phyloP scores from a whole-genome alignment of 805 yeast genomes.

The Candida nitratophila region DNA sequence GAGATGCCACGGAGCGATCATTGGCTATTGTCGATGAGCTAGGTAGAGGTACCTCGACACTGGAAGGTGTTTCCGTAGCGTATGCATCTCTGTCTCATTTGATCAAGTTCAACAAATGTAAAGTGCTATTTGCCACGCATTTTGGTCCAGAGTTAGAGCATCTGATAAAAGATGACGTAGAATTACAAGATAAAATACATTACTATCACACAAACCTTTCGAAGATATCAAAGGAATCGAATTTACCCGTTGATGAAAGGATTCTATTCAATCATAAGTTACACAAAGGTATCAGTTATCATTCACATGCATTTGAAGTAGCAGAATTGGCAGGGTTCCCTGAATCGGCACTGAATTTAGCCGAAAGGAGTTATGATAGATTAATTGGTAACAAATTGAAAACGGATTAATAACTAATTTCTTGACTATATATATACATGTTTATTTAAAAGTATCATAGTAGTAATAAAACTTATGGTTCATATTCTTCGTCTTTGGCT shows the following conservation, averaged over 20 bases:
- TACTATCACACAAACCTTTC: constrained; percentile 17
- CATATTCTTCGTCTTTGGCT: constrained; percentile 20
- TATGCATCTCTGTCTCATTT: constrained; percentile 63
- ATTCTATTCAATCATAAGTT: constrained; percentile 50
- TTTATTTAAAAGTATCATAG: no score
- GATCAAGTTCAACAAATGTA: constrained; percentile 46
- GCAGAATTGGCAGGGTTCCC: constrained; percentile 83
- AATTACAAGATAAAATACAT: constrained; percentile 14
- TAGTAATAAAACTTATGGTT: no score
- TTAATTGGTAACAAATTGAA: constrained; percentile 1
- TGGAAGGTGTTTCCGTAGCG: constrained; percentile 82
- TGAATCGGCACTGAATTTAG: constrained; percentile 43
- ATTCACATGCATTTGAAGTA: constrained; percentile 71
- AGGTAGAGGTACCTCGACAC: constrained; percentile 83
- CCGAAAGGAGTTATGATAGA: constrained; percentile 28
- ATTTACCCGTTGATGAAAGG: constrained; percentile 20
- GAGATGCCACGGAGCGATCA: constrained; percentile 58
- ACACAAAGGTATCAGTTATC: constrained; percentile 58
- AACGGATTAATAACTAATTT: background rate
- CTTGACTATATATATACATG: no score
- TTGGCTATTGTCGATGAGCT: constrained; percentile 81
- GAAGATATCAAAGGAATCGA: background rate
- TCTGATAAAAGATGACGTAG: constrained; percentile 28
- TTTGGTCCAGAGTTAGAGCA: constrained; percentile 51
- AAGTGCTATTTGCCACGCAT: constrained; percentile 88